Evolutionary conservation across 1,139 yeast genomes (phyloP), one percentile per base, ranked within the genome.

Genomic region (Candida anutae): DNA sequence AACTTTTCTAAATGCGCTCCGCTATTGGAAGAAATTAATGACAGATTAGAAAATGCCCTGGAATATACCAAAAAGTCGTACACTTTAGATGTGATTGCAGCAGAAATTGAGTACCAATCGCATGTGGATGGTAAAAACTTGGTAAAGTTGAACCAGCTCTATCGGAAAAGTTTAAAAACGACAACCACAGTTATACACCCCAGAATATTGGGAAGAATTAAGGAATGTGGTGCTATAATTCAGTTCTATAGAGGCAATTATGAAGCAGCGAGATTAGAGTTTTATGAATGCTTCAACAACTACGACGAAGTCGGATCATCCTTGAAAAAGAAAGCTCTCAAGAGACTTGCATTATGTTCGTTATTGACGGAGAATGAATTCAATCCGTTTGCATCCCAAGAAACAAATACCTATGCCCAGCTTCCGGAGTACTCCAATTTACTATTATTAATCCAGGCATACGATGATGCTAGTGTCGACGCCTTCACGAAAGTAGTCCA

Each of bases 221-320:
- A 75, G 34, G 90, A 82, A 46, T 77, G 85, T 42, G 85, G 87
- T 1, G 94, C 85, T 2, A 69, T 75, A 36, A 67, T 82, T 40
- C 70, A 73, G 32, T 75, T 81, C 64, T 63, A 69, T 38, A 67
- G 74, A 28, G 65, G 69, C 11, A 71, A 75, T 37, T 83, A 69
- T 61, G 75, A 69, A 25, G 53, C 55, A 28, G 85, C 94, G 0
- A 65, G 82, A 21, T 58, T 65, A 25, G 79, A 72, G 35, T 78
- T 80, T 41, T 80, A 78, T 45, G 85, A 78, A 40, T 66, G 83
- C 29, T 83, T 83, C 51, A 77, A 78, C 41, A 77, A 71, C 38
- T 82, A 75, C 48, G 93, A 83, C 48, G 94, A 82, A 50, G 79
- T 84, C 16, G 94, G 93, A 1, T 74, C 81, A 31, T 50, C 60